Base-by-base conservation (phyloP, 148 eudicot species). In the Hydrangea macrophylla region DNA sequence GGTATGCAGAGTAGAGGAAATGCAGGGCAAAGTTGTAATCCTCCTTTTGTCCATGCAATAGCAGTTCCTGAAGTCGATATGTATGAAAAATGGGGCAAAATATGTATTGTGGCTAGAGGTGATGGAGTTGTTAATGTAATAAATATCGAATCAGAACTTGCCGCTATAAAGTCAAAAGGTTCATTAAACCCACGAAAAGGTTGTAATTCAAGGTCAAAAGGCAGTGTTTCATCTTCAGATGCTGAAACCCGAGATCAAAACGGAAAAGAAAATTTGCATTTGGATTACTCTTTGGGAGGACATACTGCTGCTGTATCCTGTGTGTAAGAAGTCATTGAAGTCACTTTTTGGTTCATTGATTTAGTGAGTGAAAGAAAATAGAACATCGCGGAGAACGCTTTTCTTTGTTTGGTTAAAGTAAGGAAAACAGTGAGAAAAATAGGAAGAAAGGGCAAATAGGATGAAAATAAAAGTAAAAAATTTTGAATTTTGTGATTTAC, bases 21-120 rank as follows among this genome's bases (percentile, higher is more conserved):
- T 58, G 68, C 71, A 11, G 88, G 81, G 60, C 97, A 87, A 73
- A 76, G 78, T 48, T 83, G 67, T 76, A 95, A 91, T 73, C 99
- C 99, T 51, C 83, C 97, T 60, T 95, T 95, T 77, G 83, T 95
- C 68, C 99, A 95, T 83, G 83, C 99, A 54, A 78, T 91, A 59
- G 90, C 89, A 23, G 85, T 89, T 67, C 99, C 99, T 27, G 96
- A 95, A 70, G 67, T 64, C 58, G 99, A 95, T 69, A 83, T 89
- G 83, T 80, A 77, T 60, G 93, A 89, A 27, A 91, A 75, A 77
- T 57, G 83, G 44, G 97, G 84, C 64, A 89, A 91, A 81, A 69
- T 86, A 45, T 91, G 96, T 77, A 90, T 83, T 32, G 90, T 86
- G 65, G 99, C 94, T 53, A 84, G 94, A 65, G 99, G 99, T 61